Evolutionary conservation across 495 filamentous ascomycete species (phyloP), one percentile per base, ranked within the genome.

Genomic region (Penicillium macrosclerotiorum): DNA sequence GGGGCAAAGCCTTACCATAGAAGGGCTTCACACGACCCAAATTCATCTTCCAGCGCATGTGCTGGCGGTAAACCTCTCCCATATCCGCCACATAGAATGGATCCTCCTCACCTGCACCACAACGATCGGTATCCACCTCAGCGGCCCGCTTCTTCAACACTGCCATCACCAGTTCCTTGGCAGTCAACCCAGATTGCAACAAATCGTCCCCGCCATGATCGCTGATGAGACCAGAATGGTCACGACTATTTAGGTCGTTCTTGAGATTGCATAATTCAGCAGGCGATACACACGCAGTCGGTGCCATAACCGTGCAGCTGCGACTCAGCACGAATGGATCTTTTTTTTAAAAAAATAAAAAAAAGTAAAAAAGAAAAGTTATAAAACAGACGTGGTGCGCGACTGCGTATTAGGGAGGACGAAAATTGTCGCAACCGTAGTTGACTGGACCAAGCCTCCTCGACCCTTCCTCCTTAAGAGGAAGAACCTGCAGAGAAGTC

Each of bases 11-110:
- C 84, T 57, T 75, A 95, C 90, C 90, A 70, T 95, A 99, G 58
- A 97, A 96, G 29, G 93, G 93, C 73, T 90, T 93, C 65, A 99
- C 89, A 53, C 91, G 81, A 45, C 84, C 79, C 64, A 99, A 71
- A 63, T 95, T 94, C 75, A 84, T 75, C 79, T 96, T 97, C 94
- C 93, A 99, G 65, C 91, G 84, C 69, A 96, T 76, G 62, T 97
- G 93, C 80, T 99, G 93, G 64, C 93, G 89, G 73, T 97, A 97
- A 51, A 97, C 88, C 73, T 97, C 92, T 63, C 94, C 93, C 69
- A 99, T 83, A 72, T 99, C 93, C 52, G 88, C 91, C 49, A 99
- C 94, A 67, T 95, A 97, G 68, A 97, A 99, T 23, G 93, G 82
- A 76, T 96, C 93, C 69, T 97, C 93, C 46, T 89, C 91, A 45